phyloP scores from a whole-genome alignment of 202 grass and related monocot species.

The Zizania palustris region DNA sequence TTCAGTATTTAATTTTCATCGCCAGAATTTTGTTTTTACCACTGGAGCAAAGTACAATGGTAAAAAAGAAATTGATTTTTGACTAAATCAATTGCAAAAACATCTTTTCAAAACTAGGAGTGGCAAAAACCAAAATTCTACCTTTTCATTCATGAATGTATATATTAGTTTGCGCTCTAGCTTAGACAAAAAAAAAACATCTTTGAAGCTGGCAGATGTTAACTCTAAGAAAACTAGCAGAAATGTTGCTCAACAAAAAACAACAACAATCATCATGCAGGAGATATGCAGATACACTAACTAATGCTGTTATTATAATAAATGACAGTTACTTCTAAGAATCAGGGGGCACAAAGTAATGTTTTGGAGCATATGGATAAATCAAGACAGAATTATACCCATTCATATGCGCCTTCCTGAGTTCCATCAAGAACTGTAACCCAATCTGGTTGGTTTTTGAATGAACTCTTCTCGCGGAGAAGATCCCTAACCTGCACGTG shows the following conservation, averaged over 20 bases:
- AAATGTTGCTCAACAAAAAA: not conserved
- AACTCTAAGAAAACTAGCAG: not conserved
- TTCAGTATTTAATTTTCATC: not conserved
- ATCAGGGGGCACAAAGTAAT: not conserved
- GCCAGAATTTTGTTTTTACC: not conserved
- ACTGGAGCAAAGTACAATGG: not conserved
- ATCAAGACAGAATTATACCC: slow-evolving; percentile 57
- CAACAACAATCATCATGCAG: not conserved
- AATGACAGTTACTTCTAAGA: slow-evolving; percentile 6
- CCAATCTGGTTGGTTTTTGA: slow-evolving; percentile 77
- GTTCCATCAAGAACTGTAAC: slow-evolving; percentile 86
- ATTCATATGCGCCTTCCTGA: slow-evolving; percentile 92
- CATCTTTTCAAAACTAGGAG: too few relatives aligned
- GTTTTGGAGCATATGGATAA: not conserved
- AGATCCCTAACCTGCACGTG: slow-evolving; percentile 76
- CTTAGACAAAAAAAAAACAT: not conserved
- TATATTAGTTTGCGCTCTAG: not conserved
- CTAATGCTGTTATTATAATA: not conserved
- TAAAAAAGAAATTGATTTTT: not conserved
- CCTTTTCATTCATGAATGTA: not conserved
- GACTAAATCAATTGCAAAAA: not conserved
- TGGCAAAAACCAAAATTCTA: too few relatives aligned
- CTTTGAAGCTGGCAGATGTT: not conserved
- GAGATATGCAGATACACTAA: not conserved
- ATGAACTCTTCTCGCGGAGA: slow-evolving; percentile 71